These are phyloP conservation scores for Psidium guajava DNA, from an alignment of 345 rosid genomes.

Conservation along the genomic window DNA sequence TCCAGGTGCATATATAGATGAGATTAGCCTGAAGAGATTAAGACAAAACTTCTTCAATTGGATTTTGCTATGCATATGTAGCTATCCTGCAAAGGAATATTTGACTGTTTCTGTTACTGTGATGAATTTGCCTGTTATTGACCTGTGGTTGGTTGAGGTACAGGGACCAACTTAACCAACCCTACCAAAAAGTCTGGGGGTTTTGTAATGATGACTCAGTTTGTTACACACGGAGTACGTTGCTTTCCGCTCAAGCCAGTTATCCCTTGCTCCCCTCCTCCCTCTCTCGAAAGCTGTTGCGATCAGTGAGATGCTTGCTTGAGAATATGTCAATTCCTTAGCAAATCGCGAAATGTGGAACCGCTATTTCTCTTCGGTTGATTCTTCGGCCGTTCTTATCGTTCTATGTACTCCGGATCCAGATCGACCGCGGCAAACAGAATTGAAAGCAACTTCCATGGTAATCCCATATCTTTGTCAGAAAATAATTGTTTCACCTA, in stretches of 20 bases:
- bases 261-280: neutral
- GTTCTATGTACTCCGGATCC: neutral
- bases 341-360: neutral
- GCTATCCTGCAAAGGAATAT: neutral
- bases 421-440: neutral
- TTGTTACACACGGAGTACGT: neutral
- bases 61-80: neutral
- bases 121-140: neutral
- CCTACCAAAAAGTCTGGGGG: neutral
- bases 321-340: neutral
- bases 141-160: neutral
- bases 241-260: neutral
- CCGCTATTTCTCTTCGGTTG: neutral
- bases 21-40: neutral
- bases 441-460: neutral
- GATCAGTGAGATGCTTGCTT: neutral
- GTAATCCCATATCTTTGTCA: neutral
- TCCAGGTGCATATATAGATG: neutral
- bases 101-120: neutral
- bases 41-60: neutral
- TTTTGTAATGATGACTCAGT: neutral
- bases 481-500: neutral
- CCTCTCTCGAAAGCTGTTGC: neutral
- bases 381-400: neutral
- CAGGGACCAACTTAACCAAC: neutral